Evolutionary conservation across 164 flowering plant species (phyloP).

Genomic region (Vitis rupestris): DNA sequence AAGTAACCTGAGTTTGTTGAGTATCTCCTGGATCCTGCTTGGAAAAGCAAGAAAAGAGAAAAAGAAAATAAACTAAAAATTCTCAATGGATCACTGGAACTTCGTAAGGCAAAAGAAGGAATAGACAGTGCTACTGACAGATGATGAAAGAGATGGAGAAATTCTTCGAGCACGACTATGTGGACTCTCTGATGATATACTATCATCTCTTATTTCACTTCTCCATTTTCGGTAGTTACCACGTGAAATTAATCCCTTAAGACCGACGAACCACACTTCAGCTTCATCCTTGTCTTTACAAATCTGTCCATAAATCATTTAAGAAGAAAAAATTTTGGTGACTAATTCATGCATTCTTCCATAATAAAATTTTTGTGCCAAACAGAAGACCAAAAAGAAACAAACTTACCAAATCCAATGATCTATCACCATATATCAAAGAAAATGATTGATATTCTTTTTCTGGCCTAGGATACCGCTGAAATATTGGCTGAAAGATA

Average conservation of each 20-base stretch:
- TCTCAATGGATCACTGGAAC: neutral
- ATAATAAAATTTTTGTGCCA: neutral
- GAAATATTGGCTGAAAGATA: constrained; percentile 76
- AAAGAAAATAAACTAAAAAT: neutral
- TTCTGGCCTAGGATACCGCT: constrained; percentile 90
- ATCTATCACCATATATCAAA: constrained; percentile 66
- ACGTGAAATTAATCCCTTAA: constrained; percentile 70
- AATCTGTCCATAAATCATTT: constrained; percentile 47
- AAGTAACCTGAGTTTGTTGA: constrained; percentile 31
- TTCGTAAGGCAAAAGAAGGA: constrained; percentile 3
- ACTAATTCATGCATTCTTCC: neutral
- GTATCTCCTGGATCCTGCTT: constrained; percentile 62
- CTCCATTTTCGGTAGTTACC: constrained; percentile 45
- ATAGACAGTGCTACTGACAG: constrained; percentile 30
- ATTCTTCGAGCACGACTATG: constrained; percentile 29
- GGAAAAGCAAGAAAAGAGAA: neutral
- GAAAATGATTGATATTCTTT: constrained; percentile 97
- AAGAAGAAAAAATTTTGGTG: neutral
- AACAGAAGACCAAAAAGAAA: neutral
- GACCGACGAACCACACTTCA: constrained; percentile 91
- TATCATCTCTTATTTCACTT: constrained; percentile 46
- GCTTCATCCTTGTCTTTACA: constrained; percentile 98
- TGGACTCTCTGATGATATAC: constrained; percentile 49
- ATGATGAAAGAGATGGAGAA: constrained; percentile 38
- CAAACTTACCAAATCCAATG: constrained; percentile 83